These are phyloP conservation scores for Sporothrix dimorphospora DNA, from an alignment of 2,329 filamentous ascomycete genomes.

Conservation along the genomic window DNA sequence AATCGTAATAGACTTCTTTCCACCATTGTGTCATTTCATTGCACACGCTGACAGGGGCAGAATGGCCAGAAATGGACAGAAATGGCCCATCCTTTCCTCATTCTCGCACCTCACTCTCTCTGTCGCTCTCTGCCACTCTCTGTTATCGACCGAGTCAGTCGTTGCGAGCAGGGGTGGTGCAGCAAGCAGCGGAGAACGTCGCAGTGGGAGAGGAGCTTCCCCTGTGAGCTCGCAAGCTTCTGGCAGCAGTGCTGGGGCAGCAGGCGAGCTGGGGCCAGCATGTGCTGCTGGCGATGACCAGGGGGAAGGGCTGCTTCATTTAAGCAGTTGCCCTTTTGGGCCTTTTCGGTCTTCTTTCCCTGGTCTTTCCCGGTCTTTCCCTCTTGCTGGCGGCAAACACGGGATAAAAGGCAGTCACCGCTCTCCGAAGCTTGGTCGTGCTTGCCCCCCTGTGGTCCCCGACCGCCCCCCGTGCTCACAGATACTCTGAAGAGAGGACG, in stretches of 20 bases:
- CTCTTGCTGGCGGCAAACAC: not conserved
- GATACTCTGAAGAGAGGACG: conserved; percentile 10
- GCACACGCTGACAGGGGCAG: not conserved
- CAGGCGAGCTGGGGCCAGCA: not conserved
- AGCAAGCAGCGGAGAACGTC: conserved; percentile 15
- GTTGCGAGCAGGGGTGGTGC: not conserved
- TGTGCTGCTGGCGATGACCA: conserved; percentile 1
- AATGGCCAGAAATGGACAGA: not conserved
- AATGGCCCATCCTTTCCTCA: not conserved
- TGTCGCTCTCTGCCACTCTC: too few species aligned
- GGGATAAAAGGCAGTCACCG: not conserved
- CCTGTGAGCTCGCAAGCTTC: not conserved
- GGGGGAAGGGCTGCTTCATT: conserved; percentile 13
- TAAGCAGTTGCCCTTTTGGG: conserved; percentile 17
- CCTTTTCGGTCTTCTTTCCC: not conserved
- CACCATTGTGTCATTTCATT: conserved; percentile 3
- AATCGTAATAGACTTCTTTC: not conserved
- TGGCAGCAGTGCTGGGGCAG: not conserved
- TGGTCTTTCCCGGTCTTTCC: not conserved
- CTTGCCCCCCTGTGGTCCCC: conserved; percentile 1
- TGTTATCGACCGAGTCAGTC: conserved; percentile 14
- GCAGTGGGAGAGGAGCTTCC: conserved; percentile 13
- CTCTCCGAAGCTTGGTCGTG: conserved; percentile 19
- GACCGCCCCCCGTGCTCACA: conserved; percentile 17
- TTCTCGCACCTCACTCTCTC: not conserved